phyloP scores from a whole-genome alignment of 345 rosid genomes.

The Camelina laxa region DNA sequence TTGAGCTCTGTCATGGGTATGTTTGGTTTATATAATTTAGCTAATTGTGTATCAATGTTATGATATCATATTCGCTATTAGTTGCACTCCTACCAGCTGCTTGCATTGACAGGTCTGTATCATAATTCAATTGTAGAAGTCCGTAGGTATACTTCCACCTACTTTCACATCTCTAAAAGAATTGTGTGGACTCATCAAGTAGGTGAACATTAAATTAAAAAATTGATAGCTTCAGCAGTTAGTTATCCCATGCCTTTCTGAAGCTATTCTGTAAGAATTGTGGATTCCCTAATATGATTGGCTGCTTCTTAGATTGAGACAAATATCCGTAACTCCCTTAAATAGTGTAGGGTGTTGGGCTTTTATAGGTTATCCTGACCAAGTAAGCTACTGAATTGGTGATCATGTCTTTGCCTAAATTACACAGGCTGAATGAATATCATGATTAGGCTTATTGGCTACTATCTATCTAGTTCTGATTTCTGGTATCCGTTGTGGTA shows the following conservation, averaged over 20 bases:
- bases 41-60: not conserved
- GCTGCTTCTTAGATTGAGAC: slow-evolving; percentile 15
- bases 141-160: not conserved
- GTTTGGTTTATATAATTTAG: slow-evolving; percentile 10
- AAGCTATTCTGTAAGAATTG: slow-evolving; percentile 22
- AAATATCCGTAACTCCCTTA: slow-evolving; percentile 6
- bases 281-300: slow-evolving; percentile 17
- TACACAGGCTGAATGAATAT: slow-evolving; percentile 4
- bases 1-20: slow-evolving; percentile 93
- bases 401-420: slow-evolving; percentile 12
- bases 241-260: slow-evolving; percentile 7
- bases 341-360: not conserved
- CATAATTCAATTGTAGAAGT: slow-evolving; percentile 20
- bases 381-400: slow-evolving; percentile 8
- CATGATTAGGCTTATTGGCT: not conserved
- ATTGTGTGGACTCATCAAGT: slow-evolving; percentile 34
- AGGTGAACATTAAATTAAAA: slow-evolving; percentile 21
- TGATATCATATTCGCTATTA: slow-evolving; percentile 11
- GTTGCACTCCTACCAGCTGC: slow-evolving; percentile 1
- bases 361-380: slow-evolving; percentile 9
- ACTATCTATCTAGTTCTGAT: not conserved
- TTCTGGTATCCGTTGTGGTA: not conserved
- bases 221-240: not conserved
- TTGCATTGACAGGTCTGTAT: slow-evolving; percentile 30
- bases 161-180: not conserved